Conservation (phyloP, 2,329 filamentous ascomycete genomes). For the Sporothrix mexicana region DNA sequence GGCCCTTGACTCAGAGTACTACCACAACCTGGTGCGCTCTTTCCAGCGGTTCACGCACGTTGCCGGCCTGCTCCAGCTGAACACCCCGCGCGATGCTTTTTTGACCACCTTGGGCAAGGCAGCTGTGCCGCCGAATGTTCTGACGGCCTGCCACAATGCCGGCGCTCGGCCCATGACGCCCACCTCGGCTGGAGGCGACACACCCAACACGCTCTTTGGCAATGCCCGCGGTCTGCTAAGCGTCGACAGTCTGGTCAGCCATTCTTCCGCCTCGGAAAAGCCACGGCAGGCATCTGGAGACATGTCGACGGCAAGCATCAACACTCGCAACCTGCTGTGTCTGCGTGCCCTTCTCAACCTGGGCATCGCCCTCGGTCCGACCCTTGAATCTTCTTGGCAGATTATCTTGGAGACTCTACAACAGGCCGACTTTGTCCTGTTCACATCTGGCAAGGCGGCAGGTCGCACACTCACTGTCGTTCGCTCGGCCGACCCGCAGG, state of each 20-base stretch:
- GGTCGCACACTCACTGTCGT: conserved; percentile 58
- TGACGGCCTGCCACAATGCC: conserved; percentile 64
- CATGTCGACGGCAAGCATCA: conserved; percentile 63
- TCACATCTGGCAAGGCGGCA: conserved; percentile 62
- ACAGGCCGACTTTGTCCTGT: conserved; percentile 87
- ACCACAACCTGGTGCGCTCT: conserved; percentile 86
- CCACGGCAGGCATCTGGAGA: conserved; percentile 66
- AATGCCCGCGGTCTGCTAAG: conserved; percentile 76
- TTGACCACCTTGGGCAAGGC: conserved; percentile 92
- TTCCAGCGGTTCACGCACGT: conserved; percentile 97
- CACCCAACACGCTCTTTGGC: conserved; percentile 64
- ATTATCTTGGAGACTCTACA: conserved; percentile 92
- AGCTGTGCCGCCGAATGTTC: conserved; percentile 81
- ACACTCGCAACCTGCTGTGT: conserved; percentile 88
- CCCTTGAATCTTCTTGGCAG: conserved; percentile 81
- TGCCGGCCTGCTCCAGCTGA: conserved; percentile 81
- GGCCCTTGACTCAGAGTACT: conserved; percentile 89
- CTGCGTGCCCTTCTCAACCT: conserved; percentile 90
- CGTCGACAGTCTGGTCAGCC: conserved; percentile 71
- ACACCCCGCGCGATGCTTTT: conserved; percentile 90
- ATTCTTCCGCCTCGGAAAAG: conserved; percentile 63
- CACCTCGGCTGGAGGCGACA: conserved; percentile 54
- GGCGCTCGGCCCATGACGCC: conserved; percentile 53
- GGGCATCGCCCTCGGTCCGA: conserved; percentile 91
- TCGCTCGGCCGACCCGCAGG: conserved; percentile 54